Evolutionary conservation across 352 stramenopile species (phyloP).

Genomic region (Thalassiosira mediterranea): DNA sequence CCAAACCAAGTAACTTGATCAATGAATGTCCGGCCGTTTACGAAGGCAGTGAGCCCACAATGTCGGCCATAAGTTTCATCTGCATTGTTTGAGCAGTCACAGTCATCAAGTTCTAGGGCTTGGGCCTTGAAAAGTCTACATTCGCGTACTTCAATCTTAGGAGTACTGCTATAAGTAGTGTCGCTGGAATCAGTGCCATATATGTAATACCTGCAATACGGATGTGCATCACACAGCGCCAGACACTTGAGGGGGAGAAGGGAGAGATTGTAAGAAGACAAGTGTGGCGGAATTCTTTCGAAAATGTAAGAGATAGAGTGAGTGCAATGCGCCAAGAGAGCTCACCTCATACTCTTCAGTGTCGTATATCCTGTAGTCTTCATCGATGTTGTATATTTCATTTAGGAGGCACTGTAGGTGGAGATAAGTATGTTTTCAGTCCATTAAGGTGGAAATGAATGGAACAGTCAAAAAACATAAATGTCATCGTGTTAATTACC

Average conservation of each 20-base stretch:
- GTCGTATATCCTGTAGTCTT: conserved; percentile 9
- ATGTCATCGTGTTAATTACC: too few relatives aligned
- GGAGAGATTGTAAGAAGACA: too few relatives aligned
- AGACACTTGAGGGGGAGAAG: too few relatives aligned
- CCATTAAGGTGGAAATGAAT: too few relatives aligned
- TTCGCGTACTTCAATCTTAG: conserved; percentile 8
- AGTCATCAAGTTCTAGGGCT: conserved; percentile 20
- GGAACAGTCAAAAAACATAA: too few relatives aligned
- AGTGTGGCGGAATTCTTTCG: too few relatives aligned
- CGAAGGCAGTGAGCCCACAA: conserved; percentile 7
- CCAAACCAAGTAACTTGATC: conserved; percentile 33
- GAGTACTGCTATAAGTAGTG: too few relatives aligned
- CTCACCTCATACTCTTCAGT: conserved; percentile 26
- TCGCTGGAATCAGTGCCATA: conserved; percentile 8
- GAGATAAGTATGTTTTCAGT: too few relatives aligned
- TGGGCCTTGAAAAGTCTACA: conserved; percentile 34
- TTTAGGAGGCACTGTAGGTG: conserved; percentile 22
- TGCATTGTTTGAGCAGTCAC: conserved; percentile 1
- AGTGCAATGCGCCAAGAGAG: too few relatives aligned
- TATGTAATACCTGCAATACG: conserved; percentile 25
- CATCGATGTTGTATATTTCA: conserved; percentile 13
- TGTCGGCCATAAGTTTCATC: background rate
- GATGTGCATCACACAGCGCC: conserved; percentile 18
- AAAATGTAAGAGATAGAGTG: too few relatives aligned
- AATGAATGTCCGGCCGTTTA: conserved; percentile 34